Conservation (phyloP, 2,329 filamentous ascomycete genomes). For the Apiospora pterosperma region DNA sequence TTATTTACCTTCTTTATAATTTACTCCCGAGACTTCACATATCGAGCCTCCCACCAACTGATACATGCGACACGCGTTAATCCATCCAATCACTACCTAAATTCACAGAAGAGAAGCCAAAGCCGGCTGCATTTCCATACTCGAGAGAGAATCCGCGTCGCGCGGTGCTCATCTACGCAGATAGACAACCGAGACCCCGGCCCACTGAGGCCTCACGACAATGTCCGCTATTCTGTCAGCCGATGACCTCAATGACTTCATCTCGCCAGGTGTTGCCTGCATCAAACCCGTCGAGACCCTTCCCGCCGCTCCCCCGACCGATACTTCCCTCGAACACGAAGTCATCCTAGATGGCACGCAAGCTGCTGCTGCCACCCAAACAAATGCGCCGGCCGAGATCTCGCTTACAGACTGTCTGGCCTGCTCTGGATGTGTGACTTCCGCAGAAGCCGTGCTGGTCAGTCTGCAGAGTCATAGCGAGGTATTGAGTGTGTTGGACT, state of each 20-base stretch:
- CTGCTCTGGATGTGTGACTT: conserved; percentile 96
- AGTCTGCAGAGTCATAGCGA: conserved; percentile 91
- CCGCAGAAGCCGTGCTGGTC: conserved; percentile 94
- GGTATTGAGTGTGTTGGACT: conserved; percentile 78
- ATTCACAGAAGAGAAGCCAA: not conserved
- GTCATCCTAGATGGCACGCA: conserved; percentile 85
- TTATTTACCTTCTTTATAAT: not conserved
- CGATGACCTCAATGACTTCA: conserved; percentile 98
- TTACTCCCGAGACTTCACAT: not conserved
- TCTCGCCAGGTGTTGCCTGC: conserved; percentile 93
- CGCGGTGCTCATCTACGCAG: not conserved
- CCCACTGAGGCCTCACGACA: conserved; percentile 18
- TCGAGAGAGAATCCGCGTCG: not conserved
- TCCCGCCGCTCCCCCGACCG: conserved; percentile 52
- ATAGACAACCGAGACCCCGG: not conserved
- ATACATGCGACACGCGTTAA: not conserved
- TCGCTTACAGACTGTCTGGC: conserved; percentile 96
- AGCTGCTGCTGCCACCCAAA: conserved; percentile 46
- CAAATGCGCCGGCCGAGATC: conserved; percentile 77
- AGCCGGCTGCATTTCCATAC: not conserved
- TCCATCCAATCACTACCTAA: not conserved
- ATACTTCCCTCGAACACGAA: conserved; percentile 61
- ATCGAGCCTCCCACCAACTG: not conserved
- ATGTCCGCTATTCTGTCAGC: conserved; percentile 98
- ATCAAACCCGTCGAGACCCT: conserved; percentile 97